Conservation (phyloP, 2,329 filamentous ascomycete genomes). For the Ophiostoma perfectum region DNA sequence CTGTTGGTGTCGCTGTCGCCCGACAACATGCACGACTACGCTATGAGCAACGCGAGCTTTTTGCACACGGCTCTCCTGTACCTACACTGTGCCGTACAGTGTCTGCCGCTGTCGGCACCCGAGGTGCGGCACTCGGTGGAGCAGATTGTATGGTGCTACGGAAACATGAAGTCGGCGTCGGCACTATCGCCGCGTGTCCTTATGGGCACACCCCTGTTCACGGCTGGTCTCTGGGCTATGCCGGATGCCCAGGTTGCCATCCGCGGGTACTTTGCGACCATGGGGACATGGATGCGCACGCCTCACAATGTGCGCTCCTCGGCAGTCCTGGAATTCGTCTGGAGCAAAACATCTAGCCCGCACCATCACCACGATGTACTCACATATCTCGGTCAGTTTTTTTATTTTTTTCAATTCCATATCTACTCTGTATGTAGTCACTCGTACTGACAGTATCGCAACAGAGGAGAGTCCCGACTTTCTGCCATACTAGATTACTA, state of each 20-base stretch:
- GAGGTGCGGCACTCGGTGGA: slow-evolving; percentile 21
- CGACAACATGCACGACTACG: slow-evolving; percentile 23
- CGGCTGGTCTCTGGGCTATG: slow-evolving; percentile 21
- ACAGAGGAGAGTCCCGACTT: slow-evolving; percentile 20
- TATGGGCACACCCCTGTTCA: slow-evolving; percentile 22
- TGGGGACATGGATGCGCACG: slow-evolving; percentile 22
- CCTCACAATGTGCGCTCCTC: slow-evolving; percentile 18
- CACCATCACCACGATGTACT: slow-evolving; percentile 15
- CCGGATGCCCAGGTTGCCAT: slow-evolving; percentile 9
- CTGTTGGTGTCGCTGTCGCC: slow-evolving; percentile 12
- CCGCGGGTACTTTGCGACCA: slow-evolving; percentile 13
- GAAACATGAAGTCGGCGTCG: slow-evolving; percentile 21
- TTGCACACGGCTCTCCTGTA: slow-evolving; percentile 23
- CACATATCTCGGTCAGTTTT: slow-evolving; percentile 18
- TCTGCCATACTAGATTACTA: slow-evolving; percentile 18
- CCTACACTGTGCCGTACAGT: slow-evolving; percentile 19
- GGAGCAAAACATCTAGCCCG: slow-evolving; percentile 15
- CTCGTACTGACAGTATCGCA: slow-evolving; percentile 7
- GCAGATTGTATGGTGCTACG: slow-evolving; percentile 20
- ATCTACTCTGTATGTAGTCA: neutral
- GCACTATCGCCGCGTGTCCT: slow-evolving; percentile 22
- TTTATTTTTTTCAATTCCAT: neutral
- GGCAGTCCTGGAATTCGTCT: slow-evolving; percentile 18
- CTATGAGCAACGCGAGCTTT: slow-evolving; percentile 23
- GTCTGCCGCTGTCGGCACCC: slow-evolving; percentile 15